Conservation (phyloP, 345 rosid genomes). For the Syzygium grande region DNA sequence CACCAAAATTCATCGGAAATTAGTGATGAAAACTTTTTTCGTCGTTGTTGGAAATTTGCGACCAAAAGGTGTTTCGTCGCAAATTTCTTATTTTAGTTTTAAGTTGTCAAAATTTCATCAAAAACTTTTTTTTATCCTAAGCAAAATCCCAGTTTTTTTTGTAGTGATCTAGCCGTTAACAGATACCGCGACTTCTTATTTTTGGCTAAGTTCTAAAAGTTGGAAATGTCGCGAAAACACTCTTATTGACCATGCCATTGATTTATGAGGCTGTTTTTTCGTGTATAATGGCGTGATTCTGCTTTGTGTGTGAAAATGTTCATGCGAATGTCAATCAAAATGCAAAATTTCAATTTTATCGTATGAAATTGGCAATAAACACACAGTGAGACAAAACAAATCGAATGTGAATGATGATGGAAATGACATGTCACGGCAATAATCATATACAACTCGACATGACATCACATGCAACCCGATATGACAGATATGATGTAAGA, state of each 20-base stretch:
- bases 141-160: too few relatives aligned
- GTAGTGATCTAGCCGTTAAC: accelerated
- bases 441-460: neutral
- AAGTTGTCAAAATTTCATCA: too few relatives aligned
- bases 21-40: too few relatives aligned
- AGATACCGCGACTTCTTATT: neutral
- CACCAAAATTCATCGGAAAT: too few relatives aligned
- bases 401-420: neutral
- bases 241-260: neutral
- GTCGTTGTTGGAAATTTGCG: too few relatives aligned
- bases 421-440: neutral
- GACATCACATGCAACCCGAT: neutral
- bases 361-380: neutral
- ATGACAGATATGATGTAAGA: accelerated
- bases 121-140: too few relatives aligned
- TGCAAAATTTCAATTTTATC: neutral
- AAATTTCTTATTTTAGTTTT: too few relatives aligned
- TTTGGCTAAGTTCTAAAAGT: neutral
- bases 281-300: neutral
- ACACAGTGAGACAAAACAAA: neutral
- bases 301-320: neutral
- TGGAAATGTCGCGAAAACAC: neutral
- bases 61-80: too few relatives aligned
- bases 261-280: neutral
- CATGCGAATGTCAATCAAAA: neutral